Percentiles rank a stretch among this genome's conserved stretches.
Conservation (phyloP, 2,329 filamentous ascomycete genomes). For the Xylaria sp. region DNA sequence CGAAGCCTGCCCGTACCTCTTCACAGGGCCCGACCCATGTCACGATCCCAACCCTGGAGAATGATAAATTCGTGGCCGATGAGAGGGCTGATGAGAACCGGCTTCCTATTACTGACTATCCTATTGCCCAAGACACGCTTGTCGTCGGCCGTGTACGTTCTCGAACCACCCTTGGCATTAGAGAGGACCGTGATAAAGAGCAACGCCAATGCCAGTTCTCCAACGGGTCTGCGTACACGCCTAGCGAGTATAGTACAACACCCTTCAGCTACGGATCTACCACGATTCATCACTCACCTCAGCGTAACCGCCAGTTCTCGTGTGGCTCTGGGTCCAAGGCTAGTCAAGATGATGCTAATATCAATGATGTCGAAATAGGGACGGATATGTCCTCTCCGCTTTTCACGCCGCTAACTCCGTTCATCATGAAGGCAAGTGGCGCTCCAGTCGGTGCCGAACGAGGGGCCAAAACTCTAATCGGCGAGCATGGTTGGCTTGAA, state of each 20-base stretch:
- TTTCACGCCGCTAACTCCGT: constrained; percentile 40
- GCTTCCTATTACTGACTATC: neutral
- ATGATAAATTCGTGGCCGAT: neutral
- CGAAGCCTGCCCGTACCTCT: neutral
- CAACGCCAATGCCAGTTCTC: constrained; percentile 13
- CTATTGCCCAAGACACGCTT: neutral
- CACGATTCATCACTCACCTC: constrained; percentile 16
- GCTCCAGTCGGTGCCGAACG: constrained; percentile 5
- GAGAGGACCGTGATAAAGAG: constrained; percentile 11
- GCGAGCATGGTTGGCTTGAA: constrained; percentile 63
- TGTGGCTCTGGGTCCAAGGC: neutral
- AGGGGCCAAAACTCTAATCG: constrained; percentile 56
- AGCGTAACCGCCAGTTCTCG: constrained; percentile 5
- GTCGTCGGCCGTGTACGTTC: constrained; percentile 18
- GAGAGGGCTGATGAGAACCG: neutral
- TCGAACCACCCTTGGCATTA: constrained; percentile 22
- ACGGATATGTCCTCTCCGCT: constrained; percentile 15
- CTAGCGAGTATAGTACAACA: neutral
- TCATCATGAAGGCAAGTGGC: constrained; percentile 38
- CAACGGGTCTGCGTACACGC: neutral
- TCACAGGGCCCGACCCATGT: constrained; percentile 17
- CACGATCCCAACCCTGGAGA: neutral
- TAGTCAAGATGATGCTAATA: neutral
- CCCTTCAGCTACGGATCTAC: constrained; percentile 9
- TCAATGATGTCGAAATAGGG: neutral